Conservation (phyloP, 768 basidiomycete genomes). For the Boletus edulis region DNA sequence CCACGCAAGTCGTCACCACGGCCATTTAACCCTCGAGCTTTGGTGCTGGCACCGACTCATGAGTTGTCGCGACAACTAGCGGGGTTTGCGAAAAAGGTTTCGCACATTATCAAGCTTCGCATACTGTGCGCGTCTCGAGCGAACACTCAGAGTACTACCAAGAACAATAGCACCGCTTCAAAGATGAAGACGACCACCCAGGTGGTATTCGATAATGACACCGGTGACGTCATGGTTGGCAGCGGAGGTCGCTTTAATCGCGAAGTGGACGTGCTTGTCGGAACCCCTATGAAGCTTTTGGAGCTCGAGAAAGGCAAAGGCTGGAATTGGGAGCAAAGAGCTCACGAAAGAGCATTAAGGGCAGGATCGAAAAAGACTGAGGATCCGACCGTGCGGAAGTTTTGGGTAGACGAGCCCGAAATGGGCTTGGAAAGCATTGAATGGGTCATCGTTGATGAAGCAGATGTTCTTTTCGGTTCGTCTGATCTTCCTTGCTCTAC, state of each 20-base stretch:
- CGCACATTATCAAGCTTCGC: slow-evolving; percentile 76
- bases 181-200: slow-evolving; percentile 39
- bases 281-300: slow-evolving; percentile 62
- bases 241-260: slow-evolving; percentile 14
- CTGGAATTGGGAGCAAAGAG: slow-evolving; percentile 45
- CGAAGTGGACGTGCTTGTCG: slow-evolving; percentile 56
- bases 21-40: slow-evolving; percentile 63
- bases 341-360: slow-evolving; percentile 22
- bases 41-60: slow-evolving; percentile 86
- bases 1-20: slow-evolving; percentile 13
- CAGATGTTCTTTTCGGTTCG: slow-evolving; percentile 85
- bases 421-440: slow-evolving; percentile 70
- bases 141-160: slow-evolving; percentile 37
- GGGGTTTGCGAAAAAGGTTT: slow-evolving; percentile 65
- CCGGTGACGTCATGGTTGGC: slow-evolving; percentile 31
- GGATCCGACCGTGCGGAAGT: slow-evolving; percentile 30
- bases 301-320: slow-evolving; percentile 55
- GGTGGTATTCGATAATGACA: slow-evolving; percentile 19
- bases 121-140: slow-evolving; percentile 66
- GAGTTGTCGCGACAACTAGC: slow-evolving; percentile 84
- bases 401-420: slow-evolving; percentile 48
- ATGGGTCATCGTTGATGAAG: slow-evolving; percentile 91
- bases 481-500: background rate
- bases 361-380: slow-evolving; percentile 28
- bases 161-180: slow-evolving; percentile 41